These are phyloP conservation scores for Luffa aegyptiaca DNA, from an alignment of 306 rosid genomes.

Conservation along the genomic window DNA sequence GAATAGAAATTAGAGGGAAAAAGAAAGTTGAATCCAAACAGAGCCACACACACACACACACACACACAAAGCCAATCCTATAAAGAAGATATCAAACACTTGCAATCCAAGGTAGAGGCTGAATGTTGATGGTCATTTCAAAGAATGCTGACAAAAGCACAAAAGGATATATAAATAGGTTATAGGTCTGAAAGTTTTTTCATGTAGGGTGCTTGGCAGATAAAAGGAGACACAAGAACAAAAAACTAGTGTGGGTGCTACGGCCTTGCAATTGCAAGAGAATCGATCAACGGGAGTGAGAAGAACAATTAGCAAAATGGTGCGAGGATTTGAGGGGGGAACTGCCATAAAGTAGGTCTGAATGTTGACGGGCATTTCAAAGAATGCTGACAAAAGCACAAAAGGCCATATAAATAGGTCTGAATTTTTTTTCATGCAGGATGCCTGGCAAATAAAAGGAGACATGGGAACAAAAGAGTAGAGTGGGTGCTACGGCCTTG, in stretches of 20 bases:
- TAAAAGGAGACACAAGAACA: background rate
- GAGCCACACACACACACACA: background rate
- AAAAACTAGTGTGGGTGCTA: background rate
- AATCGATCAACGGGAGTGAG: background rate
- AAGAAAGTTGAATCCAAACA: background rate
- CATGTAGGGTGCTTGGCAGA: background rate
- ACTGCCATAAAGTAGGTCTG: background rate
- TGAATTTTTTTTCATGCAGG: background rate
- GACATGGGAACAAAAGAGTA: background rate
- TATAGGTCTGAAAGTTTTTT: background rate
- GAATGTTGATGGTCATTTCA: background rate
- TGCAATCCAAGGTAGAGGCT: background rate
- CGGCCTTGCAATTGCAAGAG: background rate
- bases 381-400: background rate
- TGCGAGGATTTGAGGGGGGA: background rate
- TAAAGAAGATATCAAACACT: background rate
- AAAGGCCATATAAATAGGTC: background rate
- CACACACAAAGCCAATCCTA: background rate
- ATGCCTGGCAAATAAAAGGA: background rate
- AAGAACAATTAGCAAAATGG: background rate
- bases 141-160: background rate
- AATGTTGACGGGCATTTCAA: background rate
- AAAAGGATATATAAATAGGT: background rate
- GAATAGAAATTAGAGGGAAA: background rate
- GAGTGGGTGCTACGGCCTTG: background rate